These are phyloP conservation scores for Paramyrothecium roridum DNA, from an alignment of 2,329 filamentous ascomycete species.

Conservation along the genomic window DNA sequence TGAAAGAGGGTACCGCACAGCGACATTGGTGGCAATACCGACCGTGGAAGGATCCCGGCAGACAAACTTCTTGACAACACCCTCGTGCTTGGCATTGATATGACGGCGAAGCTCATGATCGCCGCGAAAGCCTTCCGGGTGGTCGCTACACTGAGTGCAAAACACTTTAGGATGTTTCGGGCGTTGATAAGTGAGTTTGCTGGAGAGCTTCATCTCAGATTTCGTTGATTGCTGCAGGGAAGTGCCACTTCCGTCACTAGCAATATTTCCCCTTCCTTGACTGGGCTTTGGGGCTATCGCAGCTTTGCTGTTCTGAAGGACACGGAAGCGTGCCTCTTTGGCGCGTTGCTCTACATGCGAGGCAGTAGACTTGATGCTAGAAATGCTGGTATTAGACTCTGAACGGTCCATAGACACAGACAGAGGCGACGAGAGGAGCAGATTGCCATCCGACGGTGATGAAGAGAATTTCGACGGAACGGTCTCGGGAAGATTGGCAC, in stretches of 20 bases:
- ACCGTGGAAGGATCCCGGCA: slow-evolving; percentile 50
- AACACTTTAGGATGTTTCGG: slow-evolving; percentile 69
- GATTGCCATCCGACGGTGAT: slow-evolving; percentile 22
- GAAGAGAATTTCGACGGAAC: slow-evolving; percentile 24
- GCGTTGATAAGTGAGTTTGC: slow-evolving; percentile 49
- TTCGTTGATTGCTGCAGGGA: slow-evolving; percentile 27
- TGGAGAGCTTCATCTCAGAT: slow-evolving; percentile 33
- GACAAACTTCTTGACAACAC: slow-evolving; percentile 51
- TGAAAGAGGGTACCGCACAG: slow-evolving; percentile 61
- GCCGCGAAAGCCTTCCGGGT: slow-evolving; percentile 77
- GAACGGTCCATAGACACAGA: slow-evolving; percentile 45
- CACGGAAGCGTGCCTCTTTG: slow-evolving; percentile 43
- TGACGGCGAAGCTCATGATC: slow-evolving; percentile 78
- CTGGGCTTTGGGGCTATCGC: slow-evolving; percentile 42
- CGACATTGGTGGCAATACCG: slow-evolving; percentile 39
- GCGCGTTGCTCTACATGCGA: slow-evolving; percentile 42
- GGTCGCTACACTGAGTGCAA: slow-evolving; percentile 67
- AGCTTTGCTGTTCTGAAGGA: slow-evolving; percentile 38
- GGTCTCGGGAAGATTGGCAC: slow-evolving; percentile 25
- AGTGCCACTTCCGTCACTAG: slow-evolving; percentile 6
- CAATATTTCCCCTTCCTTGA: slow-evolving; percentile 4
- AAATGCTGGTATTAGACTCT: slow-evolving; percentile 37
- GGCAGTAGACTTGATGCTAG: slow-evolving; percentile 40
- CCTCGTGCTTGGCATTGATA: slow-evolving; percentile 61
- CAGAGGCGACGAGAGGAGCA: slow-evolving; percentile 19